Base-by-base conservation (phyloP, 345 rosid genomes). In the Trapa bicornis region DNA sequence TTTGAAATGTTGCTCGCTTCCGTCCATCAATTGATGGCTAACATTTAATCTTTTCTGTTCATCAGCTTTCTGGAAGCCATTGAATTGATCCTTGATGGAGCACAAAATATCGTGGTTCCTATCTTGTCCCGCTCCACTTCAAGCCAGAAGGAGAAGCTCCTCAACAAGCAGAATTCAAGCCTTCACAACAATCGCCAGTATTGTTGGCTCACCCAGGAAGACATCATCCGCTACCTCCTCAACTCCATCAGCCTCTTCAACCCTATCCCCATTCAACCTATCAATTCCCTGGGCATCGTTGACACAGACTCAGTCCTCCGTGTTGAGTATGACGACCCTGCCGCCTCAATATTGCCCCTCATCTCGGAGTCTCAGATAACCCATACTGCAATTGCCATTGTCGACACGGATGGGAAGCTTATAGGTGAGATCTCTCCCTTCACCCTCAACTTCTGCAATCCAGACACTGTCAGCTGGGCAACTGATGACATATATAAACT, bases 121-220 rank as follows among this genome's bases (percentile, higher is more conserved):
- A 71, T 79, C 48, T 66, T 57, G 16, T 67, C 61, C 64, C 70
- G 68, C 5, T 12, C 22, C 12, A 37, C 1, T 14, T 11, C 61
- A 35, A 41, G 17, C 36, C 47, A 66, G 10, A 79, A 83, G 47
- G 76, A 76, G 66, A 83, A 77, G 73, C 75, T 71, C 61, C 42
- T 73, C 6, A 74, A 66, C 14, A 78, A 71, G 11, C 47, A 54
- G 10, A 67, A 68, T 15, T 58, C 80, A 37, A 77, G 78, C 66
- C 56, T 80, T 66, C 89, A 81, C 72, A 72, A 80, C 77, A 61
- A 65, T 66, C 78, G 74, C 0, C 79, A 87, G 22, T 84, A 76
- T 71, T 87, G 92, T 75, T 87, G 92, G 89, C 77, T 84, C 6
- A 79, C 89, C 0, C 87, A 77, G 68, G 92, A 87, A 61, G 92